These are phyloP conservation scores for Aspergillus sparsus DNA, from an alignment of 495 filamentous ascomycete genomes.

Conservation along the genomic window DNA sequence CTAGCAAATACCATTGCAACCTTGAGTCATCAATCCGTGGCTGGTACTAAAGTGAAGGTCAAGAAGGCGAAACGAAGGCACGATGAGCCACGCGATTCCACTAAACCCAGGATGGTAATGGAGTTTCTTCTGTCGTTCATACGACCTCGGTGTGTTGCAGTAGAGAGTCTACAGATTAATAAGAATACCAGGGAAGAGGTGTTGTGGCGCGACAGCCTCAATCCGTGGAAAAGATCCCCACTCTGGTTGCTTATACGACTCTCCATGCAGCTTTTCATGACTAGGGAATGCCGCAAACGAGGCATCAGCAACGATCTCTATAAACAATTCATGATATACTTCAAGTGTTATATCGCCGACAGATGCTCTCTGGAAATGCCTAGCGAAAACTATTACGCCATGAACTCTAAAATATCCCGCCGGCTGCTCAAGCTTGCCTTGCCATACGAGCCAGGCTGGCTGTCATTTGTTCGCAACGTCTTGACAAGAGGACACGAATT, in stretches of 20 bases:
- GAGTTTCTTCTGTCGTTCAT: conserved; percentile 55
- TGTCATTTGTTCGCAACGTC: conserved; percentile 10
- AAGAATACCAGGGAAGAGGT: conserved; percentile 67
- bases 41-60: conserved; percentile 37
- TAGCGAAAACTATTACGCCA: conserved; percentile 42
- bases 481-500: background rate
- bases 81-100: conserved; percentile 55
- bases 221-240: conserved; percentile 59
- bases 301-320: conserved; percentile 34
- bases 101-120: conserved; percentile 55
- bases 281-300: background rate
- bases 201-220: conserved; percentile 40
- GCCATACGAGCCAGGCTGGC: conserved; percentile 12
- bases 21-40: conserved; percentile 45
- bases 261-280: conserved; percentile 40
- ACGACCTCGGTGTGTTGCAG: conserved; percentile 38
- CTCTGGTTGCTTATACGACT: conserved; percentile 63
- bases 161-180: conserved; percentile 35
- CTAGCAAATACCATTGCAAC: conserved; percentile 44
- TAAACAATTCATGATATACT: conserved; percentile 58
- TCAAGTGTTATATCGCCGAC: conserved; percentile 46
- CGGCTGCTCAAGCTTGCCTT: conserved; percentile 48
- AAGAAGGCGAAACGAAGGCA: conserved; percentile 41
- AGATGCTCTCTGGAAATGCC: conserved; percentile 13
- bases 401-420: conserved; percentile 53